A percentile compares a stretch with the other conserved stretches of the same genome.
Evolutionary conservation across 345 rosid genomes (phyloP).

Genomic region (Hypericum perforatum): DNA sequence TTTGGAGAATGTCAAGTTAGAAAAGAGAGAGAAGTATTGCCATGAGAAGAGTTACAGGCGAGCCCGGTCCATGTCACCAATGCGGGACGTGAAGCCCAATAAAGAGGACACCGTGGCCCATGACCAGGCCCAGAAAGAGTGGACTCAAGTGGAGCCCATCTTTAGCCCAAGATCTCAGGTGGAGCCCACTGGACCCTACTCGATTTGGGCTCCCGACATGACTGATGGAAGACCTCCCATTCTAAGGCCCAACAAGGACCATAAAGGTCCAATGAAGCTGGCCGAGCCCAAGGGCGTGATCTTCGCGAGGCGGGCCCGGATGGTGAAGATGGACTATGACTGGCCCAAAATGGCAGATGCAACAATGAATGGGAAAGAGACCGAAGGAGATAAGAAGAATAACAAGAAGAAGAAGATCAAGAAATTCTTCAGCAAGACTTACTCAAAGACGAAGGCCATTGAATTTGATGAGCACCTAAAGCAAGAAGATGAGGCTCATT

Average conservation of each 20-base stretch:
- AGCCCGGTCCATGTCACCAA: constrained; percentile 27
- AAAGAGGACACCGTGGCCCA: not conserved
- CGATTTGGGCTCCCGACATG: too few relatives aligned
- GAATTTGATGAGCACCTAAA: constrained; percentile 10
- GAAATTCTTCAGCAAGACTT: constrained; percentile 17
- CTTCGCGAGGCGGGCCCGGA: constrained; percentile 17
- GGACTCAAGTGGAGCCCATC: not conserved
- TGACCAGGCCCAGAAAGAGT: not conserved
- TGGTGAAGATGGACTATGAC: constrained; percentile 16
- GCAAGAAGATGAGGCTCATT: constrained; percentile 1
- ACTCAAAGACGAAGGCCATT: constrained; percentile 6
- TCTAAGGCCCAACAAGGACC: not conserved
- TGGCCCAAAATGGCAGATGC: constrained; percentile 5
- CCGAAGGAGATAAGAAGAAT: constrained; percentile 1
- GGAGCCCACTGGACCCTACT: not conserved
- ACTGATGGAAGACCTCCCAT: too few relatives aligned
- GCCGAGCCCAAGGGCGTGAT: constrained; percentile 15
- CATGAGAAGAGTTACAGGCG: constrained; percentile 16
- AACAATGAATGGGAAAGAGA: constrained; percentile 3
- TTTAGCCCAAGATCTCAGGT: not conserved
- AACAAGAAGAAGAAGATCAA: constrained; percentile 22
- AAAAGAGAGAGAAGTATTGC: not conserved
- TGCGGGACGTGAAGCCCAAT: constrained; percentile 5
- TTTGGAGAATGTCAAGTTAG: constrained; percentile 33
- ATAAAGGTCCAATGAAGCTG: constrained; percentile 2